These are phyloP conservation scores for Lentithecium fluviatile DNA, from an alignment of 495 filamentous ascomycete species.

Conservation along the genomic window DNA sequence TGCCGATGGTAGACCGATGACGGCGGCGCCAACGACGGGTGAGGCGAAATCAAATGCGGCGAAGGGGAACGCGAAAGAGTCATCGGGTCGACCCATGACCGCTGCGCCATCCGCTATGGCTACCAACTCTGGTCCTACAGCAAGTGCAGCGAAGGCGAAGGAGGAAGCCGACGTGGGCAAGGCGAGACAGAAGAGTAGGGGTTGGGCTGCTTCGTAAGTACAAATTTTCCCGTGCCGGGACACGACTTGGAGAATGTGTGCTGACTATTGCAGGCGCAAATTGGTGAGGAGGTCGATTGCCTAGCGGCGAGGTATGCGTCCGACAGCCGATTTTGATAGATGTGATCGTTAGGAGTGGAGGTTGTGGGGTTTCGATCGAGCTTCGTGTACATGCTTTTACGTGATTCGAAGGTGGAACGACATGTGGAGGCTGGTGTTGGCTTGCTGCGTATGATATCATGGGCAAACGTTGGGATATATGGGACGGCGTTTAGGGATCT, in stretches of 20 bases:
- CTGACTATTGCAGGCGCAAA: conserved; percentile 9
- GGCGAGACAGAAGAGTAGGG: conserved; percentile 13
- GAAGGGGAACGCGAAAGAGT: conserved; percentile 16
- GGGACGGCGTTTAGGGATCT: too few species aligned
- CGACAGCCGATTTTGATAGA: too few species aligned
- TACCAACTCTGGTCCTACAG: not conserved
- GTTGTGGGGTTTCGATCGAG: too few species aligned
- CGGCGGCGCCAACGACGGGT: not conserved
- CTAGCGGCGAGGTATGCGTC: too few species aligned
- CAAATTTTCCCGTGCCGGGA: too few species aligned
- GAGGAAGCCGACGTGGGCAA: not conserved
- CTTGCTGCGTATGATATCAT: too few species aligned
- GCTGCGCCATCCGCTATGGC: not conserved
- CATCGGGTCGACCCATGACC: conserved; percentile 10
- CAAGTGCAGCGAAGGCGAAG: not conserved
- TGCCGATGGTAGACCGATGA: not conserved
- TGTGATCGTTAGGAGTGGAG: too few species aligned
- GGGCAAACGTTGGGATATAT: too few species aligned
- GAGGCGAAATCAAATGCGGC: not conserved
- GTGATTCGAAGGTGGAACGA: too few species aligned
- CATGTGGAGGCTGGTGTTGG: too few species aligned
- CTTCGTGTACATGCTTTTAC: too few species aligned
- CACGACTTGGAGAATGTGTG: too few species aligned
- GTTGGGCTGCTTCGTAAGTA: conserved; percentile 24
- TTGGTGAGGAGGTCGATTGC: conserved; percentile 11